phyloP scores from a whole-genome alignment of 2,329 filamentous ascomycete species.

The Stachybotrys chartarum region DNA sequence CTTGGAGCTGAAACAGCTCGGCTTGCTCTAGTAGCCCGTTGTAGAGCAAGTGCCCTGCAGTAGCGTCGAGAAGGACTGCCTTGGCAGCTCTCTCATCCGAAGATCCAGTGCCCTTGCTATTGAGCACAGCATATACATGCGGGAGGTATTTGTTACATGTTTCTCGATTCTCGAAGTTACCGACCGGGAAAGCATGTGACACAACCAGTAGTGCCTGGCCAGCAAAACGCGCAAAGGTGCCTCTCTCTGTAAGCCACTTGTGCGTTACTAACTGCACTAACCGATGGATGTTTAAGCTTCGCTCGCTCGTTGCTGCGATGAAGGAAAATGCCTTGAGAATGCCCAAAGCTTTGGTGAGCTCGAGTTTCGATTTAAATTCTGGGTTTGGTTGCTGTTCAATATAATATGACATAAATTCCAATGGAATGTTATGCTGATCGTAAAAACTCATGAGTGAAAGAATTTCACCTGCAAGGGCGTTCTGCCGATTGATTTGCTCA shows the following conservation, averaged over 20 bases:
- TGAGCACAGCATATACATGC: background rate
- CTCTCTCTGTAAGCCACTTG: slow-evolving; percentile 16
- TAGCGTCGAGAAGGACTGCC: too few relatives aligned
- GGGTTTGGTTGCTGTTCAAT: too few relatives aligned
- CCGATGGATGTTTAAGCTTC: slow-evolving; percentile 20
- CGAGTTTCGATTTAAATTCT: slow-evolving; percentile 7
- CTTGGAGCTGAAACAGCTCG: too few relatives aligned
- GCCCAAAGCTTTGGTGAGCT: slow-evolving; percentile 14
- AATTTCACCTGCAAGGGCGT: slow-evolving; percentile 16
- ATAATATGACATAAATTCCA: too few relatives aligned
- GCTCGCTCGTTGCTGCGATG: slow-evolving; percentile 12
- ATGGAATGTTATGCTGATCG: background rate
- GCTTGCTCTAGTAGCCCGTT: too few relatives aligned
- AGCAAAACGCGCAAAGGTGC: background rate
- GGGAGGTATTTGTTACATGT: too few relatives aligned
- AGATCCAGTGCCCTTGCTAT: slow-evolving; percentile 1
- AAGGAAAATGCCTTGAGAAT: slow-evolving; percentile 21
- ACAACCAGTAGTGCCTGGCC: slow-evolving; percentile 5
- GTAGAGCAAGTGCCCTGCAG: too few relatives aligned
- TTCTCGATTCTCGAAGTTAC: slow-evolving; percentile 7
- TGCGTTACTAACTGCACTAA: slow-evolving; percentile 20
- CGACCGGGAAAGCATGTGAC: slow-evolving; percentile 4
- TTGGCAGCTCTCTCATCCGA: too few relatives aligned
- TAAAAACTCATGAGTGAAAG: slow-evolving; percentile 20
- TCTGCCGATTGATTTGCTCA: slow-evolving; percentile 15